Conservation (phyloP, 495 filamentous ascomycete species). For the Neurospora sp. region DNA sequence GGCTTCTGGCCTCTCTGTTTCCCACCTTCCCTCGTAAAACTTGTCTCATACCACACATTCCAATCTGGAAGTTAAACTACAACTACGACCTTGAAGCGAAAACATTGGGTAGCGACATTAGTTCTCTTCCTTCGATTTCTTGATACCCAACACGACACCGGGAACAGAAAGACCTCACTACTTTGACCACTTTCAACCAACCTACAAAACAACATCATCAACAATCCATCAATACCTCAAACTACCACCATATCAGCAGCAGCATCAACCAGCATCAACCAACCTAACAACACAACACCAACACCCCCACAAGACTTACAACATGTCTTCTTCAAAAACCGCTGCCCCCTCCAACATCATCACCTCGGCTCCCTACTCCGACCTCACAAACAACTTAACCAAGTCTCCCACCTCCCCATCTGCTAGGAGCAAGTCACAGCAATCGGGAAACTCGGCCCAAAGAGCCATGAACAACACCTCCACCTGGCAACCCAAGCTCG, state of each 20-base stretch:
- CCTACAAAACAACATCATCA: neutral
- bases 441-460: neutral
- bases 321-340: neutral
- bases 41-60: neutral
- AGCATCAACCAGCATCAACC: neutral
- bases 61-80: neutral
- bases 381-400: neutral
- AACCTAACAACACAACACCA: neutral
- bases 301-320: neutral
- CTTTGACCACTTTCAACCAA: neutral
- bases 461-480: constrained; percentile 26
- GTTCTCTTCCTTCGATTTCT: neutral
- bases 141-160: neutral
- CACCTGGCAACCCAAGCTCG: constrained; percentile 34
- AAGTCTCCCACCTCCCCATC: constrained; percentile 3
- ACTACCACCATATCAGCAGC: neutral
- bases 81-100: neutral
- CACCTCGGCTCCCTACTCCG: neutral
- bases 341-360: neutral
- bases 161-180: neutral
- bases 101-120: neutral
- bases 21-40: neutral
- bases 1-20: neutral
- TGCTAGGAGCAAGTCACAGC: neutral
- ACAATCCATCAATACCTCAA: neutral